Evolutionary conservation across 192 early-diverging fungal species (phyloP), one percentile per base, ranked within the genome.

Genomic region (Linnemannia schmuckeri): DNA sequence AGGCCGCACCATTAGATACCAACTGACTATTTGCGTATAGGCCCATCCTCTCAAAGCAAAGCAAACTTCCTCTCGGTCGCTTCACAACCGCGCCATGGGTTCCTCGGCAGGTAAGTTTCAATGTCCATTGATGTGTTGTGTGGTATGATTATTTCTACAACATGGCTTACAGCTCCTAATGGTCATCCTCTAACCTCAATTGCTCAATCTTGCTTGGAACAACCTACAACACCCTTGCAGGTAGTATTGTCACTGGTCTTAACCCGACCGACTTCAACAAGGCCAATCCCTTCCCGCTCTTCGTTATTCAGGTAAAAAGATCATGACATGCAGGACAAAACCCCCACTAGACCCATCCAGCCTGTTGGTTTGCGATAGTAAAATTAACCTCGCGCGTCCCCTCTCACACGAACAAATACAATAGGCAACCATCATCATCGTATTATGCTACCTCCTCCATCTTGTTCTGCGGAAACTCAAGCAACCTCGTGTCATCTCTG

Each of bases 401-500:
- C 10, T 52, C 20, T 40, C n/a, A 35, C 30, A 30, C n/a, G 71
- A 20, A 42, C 5, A 6, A 7, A 6, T 72, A 35, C 44, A 13
- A 17, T 73, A 93, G 92, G 81, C 85, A 0, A 71, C 93, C 41
- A 90, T 98, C 76, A 96, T 98, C 57, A 89, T 98, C 24, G 80
- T 81, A 70, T 83, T 96, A 44, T 93, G 94, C 44, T 93, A 97
- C 42, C 24, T 95, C 54, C 81, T 99, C 15, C 92, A 93, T 35
- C 17, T 95, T 41, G 79, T 83, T 6, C 86, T 99, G 33, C 85
- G 83, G 22, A 89, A 90, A 41, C 75, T 97, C 13, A 81, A 90
- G 68, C 97, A 99, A 85, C 98, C 98, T 0, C 86, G 91, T 5
- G 98, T 98, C 47, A 98, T 99, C 70, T 95, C 97, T 44, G 98